Conservation (phyloP, 441 rosid genomes). For the Gossypium davidsonii region DNA sequence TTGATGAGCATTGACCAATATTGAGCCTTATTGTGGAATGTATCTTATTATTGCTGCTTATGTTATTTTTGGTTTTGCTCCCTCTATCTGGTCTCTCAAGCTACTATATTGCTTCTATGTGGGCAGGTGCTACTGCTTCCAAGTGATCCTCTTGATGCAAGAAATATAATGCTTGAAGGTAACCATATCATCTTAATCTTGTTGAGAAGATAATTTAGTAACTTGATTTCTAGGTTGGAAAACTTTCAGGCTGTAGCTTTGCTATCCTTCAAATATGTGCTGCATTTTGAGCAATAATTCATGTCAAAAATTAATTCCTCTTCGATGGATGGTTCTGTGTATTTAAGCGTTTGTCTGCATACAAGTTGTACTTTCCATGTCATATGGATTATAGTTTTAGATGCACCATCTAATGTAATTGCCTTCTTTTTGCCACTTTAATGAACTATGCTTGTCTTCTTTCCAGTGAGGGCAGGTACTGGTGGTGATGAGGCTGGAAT, state of each 20-base stretch:
- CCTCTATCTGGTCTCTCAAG: not conserved
- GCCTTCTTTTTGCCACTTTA: conserved; percentile 6
- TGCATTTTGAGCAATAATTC: not conserved
- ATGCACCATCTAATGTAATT: not conserved
- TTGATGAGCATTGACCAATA: not conserved
- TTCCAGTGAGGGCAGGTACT: conserved; percentile 91
- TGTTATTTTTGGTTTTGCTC: not conserved
- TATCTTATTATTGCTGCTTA: conserved; percentile 4
- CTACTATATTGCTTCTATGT: conserved; percentile 1
- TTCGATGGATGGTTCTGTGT: not conserved
- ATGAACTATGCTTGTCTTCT: conserved; percentile 17
- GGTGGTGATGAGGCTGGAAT: conserved; percentile 99
- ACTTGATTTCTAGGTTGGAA: not conserved
- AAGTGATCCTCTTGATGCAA: conserved; percentile 88
- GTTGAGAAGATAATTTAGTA: not conserved
- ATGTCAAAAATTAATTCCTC: not conserved
- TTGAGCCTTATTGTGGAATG: not conserved
- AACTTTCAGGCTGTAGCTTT: not conserved
- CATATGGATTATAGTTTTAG: not conserved
- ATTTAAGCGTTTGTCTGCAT: not conserved
- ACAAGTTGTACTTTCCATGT: not conserved
- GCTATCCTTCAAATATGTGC: not conserved
- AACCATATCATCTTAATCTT: conserved; percentile 12
- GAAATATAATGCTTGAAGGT: conserved; percentile 98
- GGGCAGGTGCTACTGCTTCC: conserved; percentile 73